Base-by-base conservation (phyloP, 176 grass and related monocot species). In the Eragrostis curvula region DNA sequence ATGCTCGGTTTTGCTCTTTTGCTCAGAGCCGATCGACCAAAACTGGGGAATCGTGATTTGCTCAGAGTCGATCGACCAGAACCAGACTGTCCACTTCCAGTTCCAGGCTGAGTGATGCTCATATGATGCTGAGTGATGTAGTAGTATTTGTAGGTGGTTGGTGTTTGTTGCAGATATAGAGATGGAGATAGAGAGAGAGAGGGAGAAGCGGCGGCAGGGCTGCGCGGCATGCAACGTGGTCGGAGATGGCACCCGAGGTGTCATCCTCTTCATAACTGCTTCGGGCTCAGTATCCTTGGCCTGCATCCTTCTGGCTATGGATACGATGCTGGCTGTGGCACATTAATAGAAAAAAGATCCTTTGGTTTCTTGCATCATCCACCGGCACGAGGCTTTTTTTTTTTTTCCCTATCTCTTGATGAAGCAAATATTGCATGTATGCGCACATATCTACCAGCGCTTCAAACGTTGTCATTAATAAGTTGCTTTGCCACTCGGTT, bases 171-270 rank as follows among this genome's bases (percentile, higher is more conserved):
- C 61, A 57, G 55, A 23, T 5, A 36, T 12, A 36, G 14, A 36
- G 61, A 36, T 0, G 29, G 1, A 36, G 29, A 10, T 8, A 13
- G 46, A 50, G 48, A 15, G 48, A 50, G 48, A 16, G 5, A 13
- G 12, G 48, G 48, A 10, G n/a, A 13, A 32, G 62, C 14, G 46
- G 69, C 6, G 14, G 46, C 68, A 49, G 68, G 68, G 68, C 45
- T 71, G 45, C 7, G 45, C 24, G 23, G 45, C 69, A 71, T 71
- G 69, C 69, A 71, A 49, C 69, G 45, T 71, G 69, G 69, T 18
- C 45, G 45, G 12, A 16, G 23, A 28, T 48, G 14, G 45, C 3
- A 51, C 43, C 23, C 13, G 17, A 71, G 23, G 23, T 71, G 23
- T 30, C 62, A 64, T 64, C 61, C 61, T 17, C 29, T 16, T 65